Evolutionary conservation across 352 stramenopile genomes (phyloP).

Genomic region (Phytophthora kernoviae): DNA sequence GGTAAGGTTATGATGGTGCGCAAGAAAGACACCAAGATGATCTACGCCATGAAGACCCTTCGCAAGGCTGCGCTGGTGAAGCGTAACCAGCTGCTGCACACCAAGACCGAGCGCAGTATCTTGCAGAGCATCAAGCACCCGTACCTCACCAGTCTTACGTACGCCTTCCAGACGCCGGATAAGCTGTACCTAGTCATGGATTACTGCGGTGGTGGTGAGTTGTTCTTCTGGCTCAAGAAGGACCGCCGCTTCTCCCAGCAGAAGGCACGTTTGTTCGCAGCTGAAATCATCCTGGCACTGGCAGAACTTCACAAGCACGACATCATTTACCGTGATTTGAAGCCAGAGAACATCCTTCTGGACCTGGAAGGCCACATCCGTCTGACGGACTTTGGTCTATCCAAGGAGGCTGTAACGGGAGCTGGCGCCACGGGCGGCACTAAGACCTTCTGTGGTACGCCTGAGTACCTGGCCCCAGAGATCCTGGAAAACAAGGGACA

Average conservation of each 20-base stretch:
- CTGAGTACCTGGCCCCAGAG: conserved; percentile 95
- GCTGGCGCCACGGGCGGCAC: conserved; percentile 79
- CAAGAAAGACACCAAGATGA: conserved; percentile 93
- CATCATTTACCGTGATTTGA: conserved; percentile 97
- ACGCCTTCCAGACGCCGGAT: conserved; percentile 91
- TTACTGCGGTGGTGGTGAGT: conserved; percentile 93
- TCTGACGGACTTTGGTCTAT: conserved; percentile 96
- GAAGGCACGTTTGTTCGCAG: conserved; percentile 91
- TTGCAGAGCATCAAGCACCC: conserved; percentile 93
- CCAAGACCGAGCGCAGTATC: conserved; percentile 93
- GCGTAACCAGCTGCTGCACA: conserved; percentile 94
- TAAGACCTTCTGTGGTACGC: conserved; percentile 93
- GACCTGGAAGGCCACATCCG: conserved; percentile 94
- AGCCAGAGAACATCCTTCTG: conserved; percentile 96
- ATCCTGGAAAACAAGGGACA: conserved; percentile 95
- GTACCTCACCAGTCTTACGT: conserved; percentile 88
- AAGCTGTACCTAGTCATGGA: conserved; percentile 96
- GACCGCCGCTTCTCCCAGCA: conserved; percentile 93
- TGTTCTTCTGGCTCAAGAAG: conserved; percentile 97
- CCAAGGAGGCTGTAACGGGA: conserved; percentile 91
- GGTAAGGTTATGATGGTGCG: conserved; percentile 96
- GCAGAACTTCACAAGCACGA: conserved; percentile 93
- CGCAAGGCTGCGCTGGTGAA: conserved; percentile 93
- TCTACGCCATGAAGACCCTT: conserved; percentile 97
- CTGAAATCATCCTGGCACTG: conserved; percentile 94